These are phyloP conservation scores for Rhynchospora breviuscula DNA, from an alignment of 176 grass and related monocot species.

Conservation along the genomic window DNA sequence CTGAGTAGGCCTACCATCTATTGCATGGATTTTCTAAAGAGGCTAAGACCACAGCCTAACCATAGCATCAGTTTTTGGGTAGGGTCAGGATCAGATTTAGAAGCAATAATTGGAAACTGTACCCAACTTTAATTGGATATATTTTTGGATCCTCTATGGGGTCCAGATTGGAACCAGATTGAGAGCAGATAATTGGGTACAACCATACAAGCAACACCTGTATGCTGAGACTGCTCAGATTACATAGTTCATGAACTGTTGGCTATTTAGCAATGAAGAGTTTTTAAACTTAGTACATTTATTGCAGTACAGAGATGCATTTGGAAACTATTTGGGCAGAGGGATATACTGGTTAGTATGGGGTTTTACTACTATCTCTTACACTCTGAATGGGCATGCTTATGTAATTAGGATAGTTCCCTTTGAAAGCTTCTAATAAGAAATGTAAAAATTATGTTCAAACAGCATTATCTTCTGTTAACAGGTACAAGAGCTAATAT, in stretches of 20 bases:
- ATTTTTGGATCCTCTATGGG: background rate
- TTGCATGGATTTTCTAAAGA: background rate
- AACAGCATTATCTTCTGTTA: conserved; percentile 13
- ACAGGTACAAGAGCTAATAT: conserved; percentile 83
- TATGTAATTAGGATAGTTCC: background rate
- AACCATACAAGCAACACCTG: background rate
- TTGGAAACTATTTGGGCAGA: background rate
- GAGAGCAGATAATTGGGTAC: background rate
- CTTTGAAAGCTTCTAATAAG: background rate
- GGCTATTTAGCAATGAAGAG: background rate
- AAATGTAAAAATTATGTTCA: background rate
- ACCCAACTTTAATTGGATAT: background rate
- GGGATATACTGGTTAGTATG: background rate
- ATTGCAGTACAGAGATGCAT: background rate
- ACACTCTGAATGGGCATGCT: background rate
- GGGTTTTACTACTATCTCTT: background rate
- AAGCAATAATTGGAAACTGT: background rate
- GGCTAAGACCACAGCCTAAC: background rate
- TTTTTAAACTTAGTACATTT: background rate
- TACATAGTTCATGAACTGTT: background rate
- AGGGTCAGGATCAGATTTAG: background rate
- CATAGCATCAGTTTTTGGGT: background rate
- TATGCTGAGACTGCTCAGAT: background rate
- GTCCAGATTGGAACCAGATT: background rate
- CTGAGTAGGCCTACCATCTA: background rate